phyloP scores from a whole-genome alignment of 2,329 filamentous ascomycete species.

The Neoscytalidium dimidiatum region DNA sequence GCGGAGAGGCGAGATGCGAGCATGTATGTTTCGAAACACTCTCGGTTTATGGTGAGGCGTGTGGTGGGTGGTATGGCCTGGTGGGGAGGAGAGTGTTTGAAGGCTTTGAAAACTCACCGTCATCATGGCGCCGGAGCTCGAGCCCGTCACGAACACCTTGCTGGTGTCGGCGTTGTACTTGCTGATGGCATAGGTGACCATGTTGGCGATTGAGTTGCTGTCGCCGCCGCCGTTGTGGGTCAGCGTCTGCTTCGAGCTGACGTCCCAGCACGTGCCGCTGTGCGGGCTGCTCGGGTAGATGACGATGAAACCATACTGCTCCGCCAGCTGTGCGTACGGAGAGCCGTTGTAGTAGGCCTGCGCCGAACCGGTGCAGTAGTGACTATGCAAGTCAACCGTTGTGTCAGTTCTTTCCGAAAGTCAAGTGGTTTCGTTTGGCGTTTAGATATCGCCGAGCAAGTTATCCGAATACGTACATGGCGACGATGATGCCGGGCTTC shows the following conservation, averaged over 20 bases:
- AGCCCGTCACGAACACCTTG: conserved; percentile 58
- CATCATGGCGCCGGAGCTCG: conserved; percentile 59
- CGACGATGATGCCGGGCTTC: conserved; percentile 56
- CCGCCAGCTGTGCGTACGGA: conserved; percentile 56
- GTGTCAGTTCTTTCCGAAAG: no score
- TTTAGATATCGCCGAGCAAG: neutral
- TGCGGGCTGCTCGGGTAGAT: conserved; percentile 60
- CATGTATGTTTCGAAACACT: no score
- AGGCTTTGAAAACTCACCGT: conserved; percentile 40
- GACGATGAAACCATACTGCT: conserved; percentile 59
- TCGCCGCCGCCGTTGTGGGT: conserved; percentile 61
- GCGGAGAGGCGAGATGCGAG: neutral
- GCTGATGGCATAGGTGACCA: conserved; percentile 58
- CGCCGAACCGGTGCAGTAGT: conserved; percentile 61
- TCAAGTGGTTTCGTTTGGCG: neutral
- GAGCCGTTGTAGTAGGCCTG: conserved; percentile 51
- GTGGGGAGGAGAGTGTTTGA: no score
- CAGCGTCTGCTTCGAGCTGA: conserved; percentile 55
- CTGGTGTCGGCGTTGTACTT: conserved; percentile 55
- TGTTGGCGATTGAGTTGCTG: conserved; percentile 58
- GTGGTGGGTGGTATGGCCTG: neutral
- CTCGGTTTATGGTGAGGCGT: no score
- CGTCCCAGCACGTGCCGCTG: conserved; percentile 61
- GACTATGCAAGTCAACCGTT: conserved; percentile 32
- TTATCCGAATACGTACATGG: conserved; percentile 27